Evolutionary conservation across 225 moss, liverwort and hornwort species (phyloP), one percentile per base, ranked within the genome.

Genomic region (Sphagnum contortum): DNA sequence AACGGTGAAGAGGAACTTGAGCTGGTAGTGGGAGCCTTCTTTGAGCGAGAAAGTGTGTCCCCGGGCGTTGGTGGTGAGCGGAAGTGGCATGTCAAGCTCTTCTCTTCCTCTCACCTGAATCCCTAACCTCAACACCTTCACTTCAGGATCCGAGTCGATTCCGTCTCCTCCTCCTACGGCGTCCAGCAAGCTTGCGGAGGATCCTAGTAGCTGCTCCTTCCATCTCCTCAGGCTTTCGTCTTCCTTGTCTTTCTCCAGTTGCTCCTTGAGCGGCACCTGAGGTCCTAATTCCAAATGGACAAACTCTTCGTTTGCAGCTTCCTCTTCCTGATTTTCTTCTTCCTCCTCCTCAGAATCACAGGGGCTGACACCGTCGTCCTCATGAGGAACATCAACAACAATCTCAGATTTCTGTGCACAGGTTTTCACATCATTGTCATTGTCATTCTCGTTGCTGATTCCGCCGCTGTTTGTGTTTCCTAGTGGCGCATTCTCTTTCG

Each of bases 151-250:
- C 64, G 81, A 57, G 59, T 70, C 79, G 69, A 85, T 0, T 29
- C 29, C 29, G 29, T 29, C 29, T 29, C 29, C 29, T 29, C 29
- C 29, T 29, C 29, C 94, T 56, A 86, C 84, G 8, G 76, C 83
- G 0, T 87, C 82, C 48, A 91, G 91, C 5, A 89, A 68, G 66
- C 83, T 87, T 4, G 86, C 87, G 1, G 29, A 29, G 5, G 79
- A 76, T 3, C 94, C 94, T 51, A 94, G 71, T 45, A 94, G 76
- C 88, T 94, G 94, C 44, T 91, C 89, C 71, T 94, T 94, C 94
- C 94, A 94, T 66, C 91, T 81, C 67, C 94, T 68, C 71, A 94
- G 78, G 70, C 91, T 91, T 63, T 89, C 94, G 66, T 94, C 94
- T 59, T 94, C 94, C 65, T 94, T 86, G 71, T 86, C 86, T 64